Conservation (phyloP, 805 yeast genomes). For the Schwanniomyces sp. region DNA sequence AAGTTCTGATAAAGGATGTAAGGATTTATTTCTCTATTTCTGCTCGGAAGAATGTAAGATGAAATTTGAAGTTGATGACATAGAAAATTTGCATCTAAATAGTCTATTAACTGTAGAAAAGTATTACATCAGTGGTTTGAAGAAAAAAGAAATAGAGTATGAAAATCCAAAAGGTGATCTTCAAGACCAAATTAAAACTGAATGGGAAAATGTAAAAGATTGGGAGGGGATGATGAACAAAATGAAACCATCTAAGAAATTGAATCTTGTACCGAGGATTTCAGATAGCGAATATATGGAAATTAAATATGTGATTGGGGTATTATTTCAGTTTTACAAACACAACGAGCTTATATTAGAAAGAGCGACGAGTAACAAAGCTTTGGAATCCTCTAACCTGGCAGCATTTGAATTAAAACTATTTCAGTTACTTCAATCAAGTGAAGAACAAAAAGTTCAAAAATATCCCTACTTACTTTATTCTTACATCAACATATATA, state of each 20-base stretch:
- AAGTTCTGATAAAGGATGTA: constrained; percentile 10
- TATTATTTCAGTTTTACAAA: constrained; percentile 29
- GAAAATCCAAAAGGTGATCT: constrained; percentile 13
- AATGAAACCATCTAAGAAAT: constrained; percentile 36
- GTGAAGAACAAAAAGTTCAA: constrained; percentile 46
- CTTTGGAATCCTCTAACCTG: neutral
- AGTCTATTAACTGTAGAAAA: constrained; percentile 38
- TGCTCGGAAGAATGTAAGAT: constrained; percentile 48
- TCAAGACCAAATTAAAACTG: constrained; percentile 11
- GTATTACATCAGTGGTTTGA: constrained; percentile 18
- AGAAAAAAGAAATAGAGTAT: constrained; percentile 23
- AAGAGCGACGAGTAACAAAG: neutral
- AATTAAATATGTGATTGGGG: constrained; percentile 46
- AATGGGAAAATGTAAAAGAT: constrained; percentile 37
- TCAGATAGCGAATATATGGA: constrained; percentile 54
- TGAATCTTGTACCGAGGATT: constrained; percentile 41
- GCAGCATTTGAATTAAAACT: constrained; percentile 18
- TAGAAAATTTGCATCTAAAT: constrained; percentile 29
- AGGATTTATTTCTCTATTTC: constrained; percentile 50
- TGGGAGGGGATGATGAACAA: constrained; percentile 36
- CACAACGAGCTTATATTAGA: constrained; percentile 6
- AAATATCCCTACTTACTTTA: constrained; percentile 48
- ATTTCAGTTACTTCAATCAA: constrained; percentile 50
- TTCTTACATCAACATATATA: constrained; percentile 48
- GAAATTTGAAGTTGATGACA: constrained; percentile 35